Percentiles rank a stretch among this genome's conserved stretches.
Conservation (phyloP, 1,139 yeast genomes). For the Lodderomyces beijingensis region DNA sequence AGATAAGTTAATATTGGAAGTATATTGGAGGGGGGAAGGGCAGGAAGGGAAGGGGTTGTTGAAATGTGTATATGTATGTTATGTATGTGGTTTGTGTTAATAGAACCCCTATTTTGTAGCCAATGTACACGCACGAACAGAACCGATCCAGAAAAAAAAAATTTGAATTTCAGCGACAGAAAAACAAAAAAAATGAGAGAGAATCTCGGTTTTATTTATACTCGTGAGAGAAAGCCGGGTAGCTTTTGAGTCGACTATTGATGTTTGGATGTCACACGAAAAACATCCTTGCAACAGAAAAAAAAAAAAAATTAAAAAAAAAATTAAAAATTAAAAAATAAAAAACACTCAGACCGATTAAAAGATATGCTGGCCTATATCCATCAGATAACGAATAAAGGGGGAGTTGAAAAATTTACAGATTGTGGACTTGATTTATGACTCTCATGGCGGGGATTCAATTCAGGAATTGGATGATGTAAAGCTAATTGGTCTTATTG, state of each 20-base stretch:
- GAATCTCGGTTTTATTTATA: slow-evolving; percentile 22
- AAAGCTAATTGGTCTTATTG: too few species aligned
- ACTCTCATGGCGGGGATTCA: too few species aligned
- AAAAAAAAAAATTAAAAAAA: slow-evolving; percentile 3
- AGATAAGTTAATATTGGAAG: slow-evolving; percentile 1
- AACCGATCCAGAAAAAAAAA: too few species aligned
- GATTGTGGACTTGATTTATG: too few species aligned
- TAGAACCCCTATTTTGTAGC: background rate
- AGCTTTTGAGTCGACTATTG: slow-evolving; percentile 11
- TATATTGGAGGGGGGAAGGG: background rate
- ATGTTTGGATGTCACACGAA: slow-evolving; percentile 1
- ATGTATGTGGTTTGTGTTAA: too few species aligned
- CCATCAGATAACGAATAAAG: too few species aligned
- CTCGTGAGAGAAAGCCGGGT: slow-evolving; percentile 25
- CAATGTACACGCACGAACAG: too few species aligned
- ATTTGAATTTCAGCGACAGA: slow-evolving; percentile 3
- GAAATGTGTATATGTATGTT: too few species aligned
- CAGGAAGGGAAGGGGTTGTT: too few species aligned
- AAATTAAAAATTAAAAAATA: slow-evolving; percentile 1
- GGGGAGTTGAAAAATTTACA: too few species aligned
- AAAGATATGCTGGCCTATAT: too few species aligned
- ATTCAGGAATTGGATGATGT: too few species aligned
- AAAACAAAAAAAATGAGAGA: slow-evolving; percentile 9
- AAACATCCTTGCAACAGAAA: slow-evolving; percentile 2
- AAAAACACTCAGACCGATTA: background rate